Base-by-base conservation (phyloP, 179 eudicot species). In the Nepenthes alata region DNA sequence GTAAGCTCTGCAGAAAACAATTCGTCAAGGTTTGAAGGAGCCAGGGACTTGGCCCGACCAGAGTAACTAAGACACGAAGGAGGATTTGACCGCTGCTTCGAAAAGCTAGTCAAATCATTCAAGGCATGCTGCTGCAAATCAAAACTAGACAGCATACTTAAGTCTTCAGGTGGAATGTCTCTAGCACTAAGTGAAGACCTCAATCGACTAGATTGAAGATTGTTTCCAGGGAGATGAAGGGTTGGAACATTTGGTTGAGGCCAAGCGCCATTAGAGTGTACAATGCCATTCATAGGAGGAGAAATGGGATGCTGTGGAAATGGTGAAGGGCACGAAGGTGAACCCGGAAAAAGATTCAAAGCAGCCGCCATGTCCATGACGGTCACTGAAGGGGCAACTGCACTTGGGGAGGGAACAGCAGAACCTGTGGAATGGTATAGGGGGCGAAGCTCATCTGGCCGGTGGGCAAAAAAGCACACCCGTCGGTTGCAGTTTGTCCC, bases 391-490 rank as follows among this genome's bases (percentile, higher is more conserved):
- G 84, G 70, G 37, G 74, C 74, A 8, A 75, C 52, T 25, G 81
- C 67, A 25, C 84, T 72, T 11, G 89, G 86, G 10, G 86, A 81
- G n/a, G 83, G 81, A 35, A 74, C 80, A 11, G 82, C 89, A 2
- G 85, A 81, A 1, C 89, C 89, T 8, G 83, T 81, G 5, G 85
- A 80, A 53, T 71, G 75, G 47, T 81, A 81, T 39, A 84, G 52
- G 2, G 89, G 89, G 55, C 89, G 68, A 16, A 81, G 81, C 82
- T 84, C 89, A 10, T 81, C 89, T 9, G 76, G 73, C 0, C 59
- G 53, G 68, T 84, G 89, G 38, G 89, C 89, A 70, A 84, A 84
- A 58, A 84, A 84, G 64, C 90, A 84, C 2, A 84, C 86, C 66
- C 85, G 73, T 53, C 89, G 68, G 5, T 76, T 75, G 75, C 89